A percentile compares a stretch with the other conserved stretches of the same genome.
Conservation (phyloP, 306 rosid species). For the Adenanthera pavonina region DNA sequence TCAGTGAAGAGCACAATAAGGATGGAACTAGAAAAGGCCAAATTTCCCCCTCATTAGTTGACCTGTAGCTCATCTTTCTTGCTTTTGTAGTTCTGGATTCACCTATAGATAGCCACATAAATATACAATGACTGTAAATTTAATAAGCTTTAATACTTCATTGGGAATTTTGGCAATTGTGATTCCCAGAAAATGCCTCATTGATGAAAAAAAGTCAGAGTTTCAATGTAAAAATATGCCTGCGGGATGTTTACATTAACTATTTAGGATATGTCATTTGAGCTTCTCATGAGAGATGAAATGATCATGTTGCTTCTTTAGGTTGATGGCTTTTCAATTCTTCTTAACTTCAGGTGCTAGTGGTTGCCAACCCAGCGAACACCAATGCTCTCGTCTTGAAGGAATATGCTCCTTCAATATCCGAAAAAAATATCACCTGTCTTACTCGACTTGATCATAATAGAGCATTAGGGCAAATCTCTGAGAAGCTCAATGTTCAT, state of each 20-base stretch:
- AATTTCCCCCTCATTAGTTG: not conserved
- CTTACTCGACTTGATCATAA: slow-evolving; percentile 94
- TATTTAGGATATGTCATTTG: not conserved
- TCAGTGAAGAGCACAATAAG: not conserved
- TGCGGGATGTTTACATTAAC: not conserved
- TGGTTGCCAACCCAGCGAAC: slow-evolving; percentile 96
- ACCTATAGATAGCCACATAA: not conserved
- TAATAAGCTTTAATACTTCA: not conserved
- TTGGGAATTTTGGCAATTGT: not conserved
- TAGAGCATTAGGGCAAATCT: slow-evolving; percentile 87
- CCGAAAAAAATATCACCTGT: slow-evolving; percentile 80
- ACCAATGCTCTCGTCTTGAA: slow-evolving; percentile 87
- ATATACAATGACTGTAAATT: not conserved
- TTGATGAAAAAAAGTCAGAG: not conserved
- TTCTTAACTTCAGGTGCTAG: slow-evolving; percentile 66
- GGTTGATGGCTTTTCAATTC: slow-evolving; percentile 25
- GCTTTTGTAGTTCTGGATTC: not conserved
- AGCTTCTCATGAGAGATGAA: not conserved
- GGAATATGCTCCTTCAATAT: slow-evolving; percentile 85
- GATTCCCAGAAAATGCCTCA: not conserved
- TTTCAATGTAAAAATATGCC: not conserved
- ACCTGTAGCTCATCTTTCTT: not conserved
- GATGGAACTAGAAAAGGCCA: not conserved
- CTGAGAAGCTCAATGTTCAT: slow-evolving; percentile 72
- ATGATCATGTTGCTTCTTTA: slow-evolving; percentile 3